phyloP scores from a whole-genome alignment of 116 monocot species.

The Posidonia oceanica region DNA sequence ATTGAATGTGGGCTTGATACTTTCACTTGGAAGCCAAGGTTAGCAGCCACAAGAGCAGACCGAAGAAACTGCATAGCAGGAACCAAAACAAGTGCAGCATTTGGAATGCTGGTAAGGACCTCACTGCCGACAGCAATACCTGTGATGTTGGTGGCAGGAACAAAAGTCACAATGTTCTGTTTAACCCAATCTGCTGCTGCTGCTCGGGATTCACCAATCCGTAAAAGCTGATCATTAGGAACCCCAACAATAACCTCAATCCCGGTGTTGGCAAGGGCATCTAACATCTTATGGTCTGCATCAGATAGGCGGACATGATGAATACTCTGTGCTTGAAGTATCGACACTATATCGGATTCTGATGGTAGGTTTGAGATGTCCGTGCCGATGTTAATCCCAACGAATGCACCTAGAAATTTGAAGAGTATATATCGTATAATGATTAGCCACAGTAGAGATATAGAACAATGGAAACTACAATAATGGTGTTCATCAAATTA shows the following conservation, averaged over 20 bases:
- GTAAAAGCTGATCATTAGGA: conserved; percentile 66
- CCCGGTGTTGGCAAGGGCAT: conserved; percentile 78
- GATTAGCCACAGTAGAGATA: not conserved
- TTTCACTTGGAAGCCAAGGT: conserved; percentile 85
- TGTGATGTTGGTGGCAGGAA: conserved; percentile 90
- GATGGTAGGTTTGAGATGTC: conserved; percentile 55
- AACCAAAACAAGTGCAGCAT: conserved; percentile 75
- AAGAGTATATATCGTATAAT: not conserved
- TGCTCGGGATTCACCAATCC: conserved; percentile 52
- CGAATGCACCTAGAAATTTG: conserved; percentile 49
- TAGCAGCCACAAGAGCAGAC: conserved; percentile 72
- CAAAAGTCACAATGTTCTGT: conserved; percentile 59
- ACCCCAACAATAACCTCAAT: conserved; percentile 89
- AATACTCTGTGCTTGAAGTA: conserved; percentile 58
- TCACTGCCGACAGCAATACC: conserved; percentile 81
- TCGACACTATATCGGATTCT: conserved; percentile 61
- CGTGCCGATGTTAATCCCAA: conserved; percentile 82
- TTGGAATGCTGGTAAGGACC: conserved; percentile 68
- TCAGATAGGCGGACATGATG: conserved; percentile 75
- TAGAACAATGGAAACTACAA: not conserved
- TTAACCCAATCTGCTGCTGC: conserved; percentile 94
- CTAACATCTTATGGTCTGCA: conserved; percentile 66
- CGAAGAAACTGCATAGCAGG: conserved; percentile 82
- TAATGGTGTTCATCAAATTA: too few species aligned
- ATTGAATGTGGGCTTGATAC: conserved; percentile 80